These are phyloP conservation scores for Eucalyptus cloeziana DNA, from an alignment of 345 rosid species.

Conservation along the genomic window DNA sequence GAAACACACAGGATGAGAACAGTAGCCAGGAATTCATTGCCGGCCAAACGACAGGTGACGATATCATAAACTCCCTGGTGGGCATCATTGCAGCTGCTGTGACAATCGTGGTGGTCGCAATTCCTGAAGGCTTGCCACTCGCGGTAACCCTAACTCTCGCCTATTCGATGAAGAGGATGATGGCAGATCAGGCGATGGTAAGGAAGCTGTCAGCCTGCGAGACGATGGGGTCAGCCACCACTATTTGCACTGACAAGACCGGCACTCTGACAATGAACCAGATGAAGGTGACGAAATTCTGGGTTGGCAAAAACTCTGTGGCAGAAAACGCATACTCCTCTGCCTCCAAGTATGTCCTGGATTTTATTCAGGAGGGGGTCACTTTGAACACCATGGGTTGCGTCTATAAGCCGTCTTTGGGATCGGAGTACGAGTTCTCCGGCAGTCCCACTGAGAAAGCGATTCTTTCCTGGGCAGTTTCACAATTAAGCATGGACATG, in stretches of 20 bases:
- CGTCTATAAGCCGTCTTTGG: constrained; percentile 11
- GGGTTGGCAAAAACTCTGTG: constrained; percentile 33
- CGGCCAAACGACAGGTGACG: constrained; percentile 29
- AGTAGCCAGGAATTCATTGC: constrained; percentile 26
- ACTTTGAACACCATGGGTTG: constrained; percentile 51
- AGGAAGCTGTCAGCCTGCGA: constrained; percentile 70
- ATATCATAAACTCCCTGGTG: constrained; percentile 44
- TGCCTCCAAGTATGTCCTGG: constrained; percentile 13
- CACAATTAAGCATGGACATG: constrained; percentile 23
- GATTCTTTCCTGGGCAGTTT: constrained; percentile 61
- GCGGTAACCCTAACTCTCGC: constrained; percentile 76
- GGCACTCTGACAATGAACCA: constrained; percentile 66
- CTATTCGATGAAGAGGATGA: constrained; percentile 78
- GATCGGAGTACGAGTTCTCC: constrained; percentile 20
- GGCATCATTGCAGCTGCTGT: constrained; percentile 56
- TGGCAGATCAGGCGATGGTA: constrained; percentile 78
- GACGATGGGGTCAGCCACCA: constrained; percentile 78
- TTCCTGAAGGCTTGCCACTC: constrained; percentile 73
- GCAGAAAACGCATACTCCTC: background rate
- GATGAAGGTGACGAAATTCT: constrained; percentile 60
- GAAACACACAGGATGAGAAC: constrained; percentile 39
- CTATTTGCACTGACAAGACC: constrained; percentile 68
- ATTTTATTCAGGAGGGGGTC: constrained; percentile 44
- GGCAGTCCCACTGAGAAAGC: constrained; percentile 74
- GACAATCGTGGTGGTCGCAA: constrained; percentile 72